These are phyloP conservation scores for Grifola frondosa DNA, from an alignment of 1,284 basidiomycete species.

Conservation along the genomic window DNA sequence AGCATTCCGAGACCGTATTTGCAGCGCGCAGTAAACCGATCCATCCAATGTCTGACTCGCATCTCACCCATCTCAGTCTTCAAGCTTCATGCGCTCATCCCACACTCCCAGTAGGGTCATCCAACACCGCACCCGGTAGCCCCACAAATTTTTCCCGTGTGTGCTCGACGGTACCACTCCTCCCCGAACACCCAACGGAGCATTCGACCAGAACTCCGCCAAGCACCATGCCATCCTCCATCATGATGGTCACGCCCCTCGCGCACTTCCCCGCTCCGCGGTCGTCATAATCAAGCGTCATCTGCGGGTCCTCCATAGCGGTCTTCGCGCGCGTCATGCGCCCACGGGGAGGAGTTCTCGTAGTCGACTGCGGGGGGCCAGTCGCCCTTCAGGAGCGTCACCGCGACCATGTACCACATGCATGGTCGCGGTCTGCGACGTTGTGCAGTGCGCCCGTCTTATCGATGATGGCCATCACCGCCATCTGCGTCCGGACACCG, in stretches of 20 bases:
- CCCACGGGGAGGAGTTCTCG: constrained; percentile 6
- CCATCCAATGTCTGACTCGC: constrained; percentile 10
- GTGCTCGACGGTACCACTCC: constrained; percentile 1
- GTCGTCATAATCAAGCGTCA: constrained; percentile 9
- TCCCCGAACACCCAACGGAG: constrained; percentile 6
- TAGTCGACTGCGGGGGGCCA: constrained; percentile 8
- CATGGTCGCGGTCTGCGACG: constrained; percentile 14
- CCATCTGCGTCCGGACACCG: constrained; percentile 8
- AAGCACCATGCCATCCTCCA: constrained; percentile 11
- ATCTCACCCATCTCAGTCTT: constrained; percentile 2
- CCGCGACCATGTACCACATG: constrained; percentile 14
- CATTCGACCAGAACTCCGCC: constrained; percentile 12
- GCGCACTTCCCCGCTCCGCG: constrained; percentile 4
- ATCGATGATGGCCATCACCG: constrained; percentile 13
- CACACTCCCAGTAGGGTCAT: constrained; percentile 6
- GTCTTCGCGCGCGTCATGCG: constrained; percentile 10
- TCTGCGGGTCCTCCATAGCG: constrained; percentile 14
- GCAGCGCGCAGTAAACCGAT: neutral
- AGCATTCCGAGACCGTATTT: neutral
- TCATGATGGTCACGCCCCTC: constrained; percentile 6
- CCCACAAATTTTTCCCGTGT: constrained; percentile 10
- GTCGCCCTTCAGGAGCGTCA: constrained; percentile 11
- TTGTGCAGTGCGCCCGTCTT: constrained; percentile 12
- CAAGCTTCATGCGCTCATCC: constrained; percentile 7
- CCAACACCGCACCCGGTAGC: constrained; percentile 3